Base-by-base conservation (phyloP, 2,329 filamentous ascomycete species). In the Aspergillus vadensis region DNA sequence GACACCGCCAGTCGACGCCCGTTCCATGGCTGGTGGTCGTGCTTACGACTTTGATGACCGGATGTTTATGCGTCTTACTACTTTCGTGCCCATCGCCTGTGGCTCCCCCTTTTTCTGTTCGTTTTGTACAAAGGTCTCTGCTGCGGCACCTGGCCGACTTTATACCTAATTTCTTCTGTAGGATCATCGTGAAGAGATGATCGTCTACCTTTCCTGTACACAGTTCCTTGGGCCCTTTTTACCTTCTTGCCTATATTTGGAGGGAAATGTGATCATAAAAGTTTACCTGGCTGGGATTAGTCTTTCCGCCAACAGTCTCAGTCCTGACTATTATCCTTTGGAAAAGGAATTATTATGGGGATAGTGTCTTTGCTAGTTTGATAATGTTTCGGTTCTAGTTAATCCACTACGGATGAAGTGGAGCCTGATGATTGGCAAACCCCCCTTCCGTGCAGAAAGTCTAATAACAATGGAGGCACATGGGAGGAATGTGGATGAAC, bases 31-130 rank as follows among this genome's bases (percentile, higher is more conserved):
- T 62, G 65, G 67, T 59, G 62, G 65, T 59, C 58, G 66, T 64
- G 64, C 61, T 74, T 67, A 73, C 70, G 71, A 74, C 68, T 65
- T 68, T 69, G 67, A 71, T 70, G 70, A 74, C 69, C 68, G 48
- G 58, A 67, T 63, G 58, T 64, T 62, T 59, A 65, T 62, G 59
- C 47, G 59, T 59, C 61, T 61, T 59, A 44, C 15, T 57, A 53
- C 59, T 41, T 54, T 55, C 52, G 32, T 36, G 32, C 32, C 27
- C 25, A 39, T 21, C 25, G n/a, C 30, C 27, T 59, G 41, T 41
- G n/a, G 56, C 52, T 5, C 12, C 10, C 32, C 12, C 32, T 43
- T 7, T 56, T 32, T 58, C 52, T 30, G 23, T 59, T 10, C 50
- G 44, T 65, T 64, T 65, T 65, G 66, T 65, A 44, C 53, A 27